These are phyloP conservation scores for Plasmopara halstedii DNA, from an alignment of 352 stramenopile genomes.

Conservation along the genomic window DNA sequence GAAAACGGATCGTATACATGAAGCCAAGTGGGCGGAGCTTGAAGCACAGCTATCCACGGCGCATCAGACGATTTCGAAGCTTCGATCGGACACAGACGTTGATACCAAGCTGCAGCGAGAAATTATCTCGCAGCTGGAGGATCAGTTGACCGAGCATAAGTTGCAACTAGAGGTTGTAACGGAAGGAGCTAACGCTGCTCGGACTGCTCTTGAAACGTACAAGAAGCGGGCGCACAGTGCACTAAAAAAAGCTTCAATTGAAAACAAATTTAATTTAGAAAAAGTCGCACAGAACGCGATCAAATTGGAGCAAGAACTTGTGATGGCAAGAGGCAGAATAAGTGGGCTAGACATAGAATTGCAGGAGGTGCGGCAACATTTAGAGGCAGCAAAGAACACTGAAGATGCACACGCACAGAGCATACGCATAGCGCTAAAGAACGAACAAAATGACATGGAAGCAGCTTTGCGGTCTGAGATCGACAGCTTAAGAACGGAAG, in stretches of 20 bases:
- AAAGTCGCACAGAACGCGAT: conserved; percentile 34
- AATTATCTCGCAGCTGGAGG: conserved; percentile 19
- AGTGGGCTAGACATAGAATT: conserved; percentile 30
- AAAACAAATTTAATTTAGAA: conserved; percentile 54
- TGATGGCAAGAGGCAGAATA: conserved; percentile 31
- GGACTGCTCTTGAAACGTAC: conserved; percentile 62
- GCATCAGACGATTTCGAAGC: conserved; percentile 27
- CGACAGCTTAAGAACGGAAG: conserved; percentile 25
- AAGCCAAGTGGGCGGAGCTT: conserved; percentile 17
- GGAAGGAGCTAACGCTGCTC: conserved; percentile 39
- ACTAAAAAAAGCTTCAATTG: conserved; percentile 66
- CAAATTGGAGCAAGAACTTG: conserved; percentile 40
- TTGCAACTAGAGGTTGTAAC: conserved; percentile 40
- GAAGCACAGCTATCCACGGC: conserved; percentile 24
- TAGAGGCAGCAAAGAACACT: conserved; percentile 20
- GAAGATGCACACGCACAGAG: conserved; percentile 13
- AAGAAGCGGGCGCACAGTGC: conserved; percentile 71
- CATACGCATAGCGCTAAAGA: conserved; percentile 18
- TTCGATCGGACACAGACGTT: conserved; percentile 12
- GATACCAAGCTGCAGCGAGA: conserved; percentile 14
- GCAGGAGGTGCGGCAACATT: conserved; percentile 12
- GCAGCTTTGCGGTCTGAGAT: conserved; percentile 22
- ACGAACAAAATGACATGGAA: conserved; percentile 22
- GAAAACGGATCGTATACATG: conserved; percentile 10
- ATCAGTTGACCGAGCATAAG: conserved; percentile 19